Conservation (phyloP, 805 yeast species). For the Yamadazyma ubonensis region DNA sequence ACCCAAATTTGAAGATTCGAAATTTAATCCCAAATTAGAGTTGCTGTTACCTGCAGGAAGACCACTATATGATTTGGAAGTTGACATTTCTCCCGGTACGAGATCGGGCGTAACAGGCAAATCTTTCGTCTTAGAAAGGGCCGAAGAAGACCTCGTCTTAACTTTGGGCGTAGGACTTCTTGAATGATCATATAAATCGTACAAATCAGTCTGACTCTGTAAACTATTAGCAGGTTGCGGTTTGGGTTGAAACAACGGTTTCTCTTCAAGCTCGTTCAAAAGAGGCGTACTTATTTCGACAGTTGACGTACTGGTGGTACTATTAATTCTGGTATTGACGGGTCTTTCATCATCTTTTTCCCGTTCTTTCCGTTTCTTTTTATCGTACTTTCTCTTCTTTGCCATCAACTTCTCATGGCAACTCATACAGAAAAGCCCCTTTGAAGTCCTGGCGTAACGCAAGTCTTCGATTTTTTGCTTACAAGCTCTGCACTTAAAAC, state of each 20-base stretch:
- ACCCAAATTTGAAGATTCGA: no score
- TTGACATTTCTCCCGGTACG: no score
- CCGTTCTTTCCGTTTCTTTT: conserved; percentile 33
- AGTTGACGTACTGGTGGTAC: conserved; percentile 3
- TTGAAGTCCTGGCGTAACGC: conserved; percentile 88
- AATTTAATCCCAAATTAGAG: not conserved
- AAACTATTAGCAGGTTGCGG: conserved; percentile 10
- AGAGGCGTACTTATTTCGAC: conserved; percentile 9
- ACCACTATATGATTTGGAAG: no score
- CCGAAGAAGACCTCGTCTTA: conserved; percentile 13
- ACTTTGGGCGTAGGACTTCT: conserved; percentile 15
- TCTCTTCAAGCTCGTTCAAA: conserved; percentile 15
- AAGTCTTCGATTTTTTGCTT: conserved; percentile 81
- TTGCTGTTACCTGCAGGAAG: no score
- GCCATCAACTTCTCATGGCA: conserved; percentile 85
- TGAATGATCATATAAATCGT: conserved; percentile 16
- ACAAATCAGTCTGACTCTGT: conserved; percentile 14
- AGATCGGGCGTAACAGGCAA: conserved; percentile 15
- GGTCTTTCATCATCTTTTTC: conserved; percentile 4
- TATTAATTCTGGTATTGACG: not conserved
- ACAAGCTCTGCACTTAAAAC: conserved; percentile 90
- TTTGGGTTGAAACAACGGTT: conserved; percentile 18
- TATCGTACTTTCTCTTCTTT: conserved; percentile 66
- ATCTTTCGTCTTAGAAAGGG: conserved; percentile 14
- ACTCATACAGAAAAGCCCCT: conserved; percentile 88